Base-by-base conservation (phyloP, 306 rosid genomes). In the Elaeagnus macrophylla region DNA sequence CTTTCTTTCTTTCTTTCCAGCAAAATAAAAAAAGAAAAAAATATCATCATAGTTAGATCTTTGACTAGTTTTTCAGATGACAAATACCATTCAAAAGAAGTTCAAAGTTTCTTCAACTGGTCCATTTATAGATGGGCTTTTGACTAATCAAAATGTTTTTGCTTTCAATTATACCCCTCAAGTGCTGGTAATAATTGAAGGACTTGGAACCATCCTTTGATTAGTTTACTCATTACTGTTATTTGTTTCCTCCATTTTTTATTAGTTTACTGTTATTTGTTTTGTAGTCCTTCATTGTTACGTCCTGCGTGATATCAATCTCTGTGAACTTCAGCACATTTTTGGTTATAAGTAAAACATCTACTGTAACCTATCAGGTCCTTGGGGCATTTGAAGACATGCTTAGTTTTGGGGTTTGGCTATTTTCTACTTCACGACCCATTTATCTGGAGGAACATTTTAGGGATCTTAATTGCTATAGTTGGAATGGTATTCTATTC, bases 331-430 rank as follows among this genome's bases (percentile, higher is more conserved):
- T 91, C 63, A 91, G 99, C 59, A 91, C 99, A 20, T 91, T 91
- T 76, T 84, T 91, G 63, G 99, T 91, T 14, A 87, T 90, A 68
- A 95, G 97, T 61, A 90, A 81, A 76, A 90, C 97, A 14, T 91
- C 97, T 65, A 86, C 97, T 6, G 97, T 91, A 41, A 91, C 97
- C 57, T 91, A 91, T 78, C 97, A 91, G 78, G 97, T 91, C 62
- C 93, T 91, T 57, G 97, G 97, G 97, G 59, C 96, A 91, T 76
- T 73, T 91, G 67, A 91, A 91, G 71, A 91, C 97, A 56, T 91
- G 96, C 75, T 82, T 91, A 55, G 95, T 91, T 17, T 71, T 91
- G 79, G 83, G 83, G 52, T 91, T 91, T 63, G 96, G 97, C 48
- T 91, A 86, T 73, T 70, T 76, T 56, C 79, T 91, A 44, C 96